phyloP scores from a whole-genome alignment of 495 filamentous ascomycete species.

The Parmelia sp. region DNA sequence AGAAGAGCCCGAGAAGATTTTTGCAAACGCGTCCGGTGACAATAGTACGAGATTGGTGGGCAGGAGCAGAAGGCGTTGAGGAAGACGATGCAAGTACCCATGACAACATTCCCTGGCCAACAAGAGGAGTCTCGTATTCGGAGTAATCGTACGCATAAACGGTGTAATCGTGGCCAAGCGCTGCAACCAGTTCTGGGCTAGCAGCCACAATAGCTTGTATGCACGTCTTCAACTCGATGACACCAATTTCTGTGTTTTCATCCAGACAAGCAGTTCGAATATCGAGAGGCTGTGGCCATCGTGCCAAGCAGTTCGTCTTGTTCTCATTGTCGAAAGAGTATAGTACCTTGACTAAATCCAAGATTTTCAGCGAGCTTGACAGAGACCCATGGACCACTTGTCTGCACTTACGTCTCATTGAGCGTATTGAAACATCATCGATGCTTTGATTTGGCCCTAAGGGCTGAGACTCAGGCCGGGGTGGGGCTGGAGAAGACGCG shows the following conservation, averaged over 20 bases:
- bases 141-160: constrained; percentile 97
- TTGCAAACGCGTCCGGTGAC: constrained; percentile 87
- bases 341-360: constrained; percentile 73
- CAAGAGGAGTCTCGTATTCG: constrained; percentile 84
- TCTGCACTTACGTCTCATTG: constrained; percentile 46
- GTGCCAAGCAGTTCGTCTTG: constrained; percentile 85
- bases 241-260: constrained; percentile 69
- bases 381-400: neutral
- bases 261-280: constrained; percentile 77
- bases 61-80: constrained; percentile 48
- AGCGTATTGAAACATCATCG: constrained; percentile 48
- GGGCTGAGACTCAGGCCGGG: constrained; percentile 13
- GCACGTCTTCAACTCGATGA: constrained; percentile 85
- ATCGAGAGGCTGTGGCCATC: constrained; percentile 74
- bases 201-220: constrained; percentile 77
- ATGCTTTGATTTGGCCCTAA: constrained; percentile 31
- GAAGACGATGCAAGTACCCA: constrained; percentile 64
- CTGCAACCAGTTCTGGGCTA: constrained; percentile 83
- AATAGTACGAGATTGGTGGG: constrained; percentile 60
- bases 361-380: neutral
- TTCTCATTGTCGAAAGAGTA: constrained; percentile 92
- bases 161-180: constrained; percentile 83
- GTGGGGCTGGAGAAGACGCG: constrained; percentile 23
- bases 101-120: constrained; percentile 94
- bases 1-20: constrained; percentile 76